Base-by-base conservation (phyloP, 495 filamentous ascomycete genomes). In the Penicillium cinerascens region DNA sequence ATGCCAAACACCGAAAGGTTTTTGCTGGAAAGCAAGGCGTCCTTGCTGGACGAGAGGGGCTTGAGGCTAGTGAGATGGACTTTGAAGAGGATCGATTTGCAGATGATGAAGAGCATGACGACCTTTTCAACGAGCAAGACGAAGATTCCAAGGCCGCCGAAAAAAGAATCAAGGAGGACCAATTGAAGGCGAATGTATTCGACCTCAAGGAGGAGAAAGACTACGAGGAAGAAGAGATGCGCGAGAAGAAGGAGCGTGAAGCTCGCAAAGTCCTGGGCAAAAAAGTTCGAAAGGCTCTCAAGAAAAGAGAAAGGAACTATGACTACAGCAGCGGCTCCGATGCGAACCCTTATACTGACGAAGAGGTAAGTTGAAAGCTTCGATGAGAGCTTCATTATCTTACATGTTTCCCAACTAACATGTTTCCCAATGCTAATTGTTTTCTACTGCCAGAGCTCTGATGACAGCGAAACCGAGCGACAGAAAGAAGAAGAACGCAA, bases 81-180 rank as follows among this genome's bases (percentile, higher is more conserved):
- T 83, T 84, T 51, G 80, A 82, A 53, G 81, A 82, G 48, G 85
- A 89, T 61, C 69, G 80, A 38, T 91, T 91, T 60, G 83, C 86
- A 10, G 87, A 97, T 61, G 93, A 98, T 61, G 93, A 98, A 63
- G 93, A 97, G 62, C 72, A 76, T 39, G 81, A 85, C 41, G 86
- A 89, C 46, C 79, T 95, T 38, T 89, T 95, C 63, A 84, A 85
- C 48, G 87, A 91, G 2, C 54, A 61, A 9, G 90, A 96, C 46
- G 89, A 95, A 54, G 91, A 96, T 38, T 74, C 82, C 0, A 97
- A 96, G 64, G 87, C 89, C n/a, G 82, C 91, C 3, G 86, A 92
- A 59, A 84, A 86, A 47, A 80, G 84, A 54, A 87, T 97, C 54
- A 93, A 92, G 54, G 83, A 88, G 33, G 92, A 98, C 60, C 90